Evolutionary conservation across 1,139 yeast species (phyloP).

Genomic region (Pneumocystis murina): DNA sequence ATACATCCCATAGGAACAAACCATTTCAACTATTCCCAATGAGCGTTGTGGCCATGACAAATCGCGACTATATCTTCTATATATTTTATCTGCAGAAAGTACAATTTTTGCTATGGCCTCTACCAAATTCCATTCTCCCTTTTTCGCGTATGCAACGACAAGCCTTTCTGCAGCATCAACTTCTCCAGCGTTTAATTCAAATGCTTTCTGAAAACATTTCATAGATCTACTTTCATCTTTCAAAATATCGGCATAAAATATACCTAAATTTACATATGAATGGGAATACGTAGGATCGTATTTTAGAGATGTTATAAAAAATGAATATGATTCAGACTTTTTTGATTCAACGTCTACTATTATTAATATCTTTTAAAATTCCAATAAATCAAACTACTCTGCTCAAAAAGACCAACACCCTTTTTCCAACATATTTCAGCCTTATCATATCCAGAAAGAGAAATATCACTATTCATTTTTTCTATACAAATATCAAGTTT

Average conservation of each 20-base stretch:
- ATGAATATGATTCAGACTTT: conserved; percentile 32
- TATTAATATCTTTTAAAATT: neutral
- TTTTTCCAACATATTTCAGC: conserved; percentile 58
- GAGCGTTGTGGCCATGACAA: neutral
- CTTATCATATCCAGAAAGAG: conserved; percentile 38
- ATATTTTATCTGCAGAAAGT: conserved; percentile 38
- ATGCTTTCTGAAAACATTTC: conserved; percentile 79
- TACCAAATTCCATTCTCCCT: conserved; percentile 73
- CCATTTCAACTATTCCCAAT: neutral
- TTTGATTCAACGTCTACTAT: neutral
- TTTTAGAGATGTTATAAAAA: conserved; percentile 38
- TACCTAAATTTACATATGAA: conserved; percentile 54
- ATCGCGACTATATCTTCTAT: neutral
- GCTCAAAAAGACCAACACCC: conserved; percentile 42
- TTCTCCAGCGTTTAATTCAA: conserved; percentile 71
- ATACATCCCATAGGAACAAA: neutral
- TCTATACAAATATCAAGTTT: conserved; percentile 34
- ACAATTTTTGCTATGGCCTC: conserved; percentile 45
- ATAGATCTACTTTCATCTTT: conserved; percentile 56
- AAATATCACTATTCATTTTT: conserved; percentile 35
- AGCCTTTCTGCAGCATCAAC: conserved; percentile 57
- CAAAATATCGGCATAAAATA: conserved; percentile 43
- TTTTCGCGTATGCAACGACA: conserved; percentile 49
- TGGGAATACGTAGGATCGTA: conserved; percentile 22
- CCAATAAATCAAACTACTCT: conserved; percentile 5